These are phyloP conservation scores for Allium cepa DNA, from an alignment of 106 monocot species.

Conservation along the genomic window DNA sequence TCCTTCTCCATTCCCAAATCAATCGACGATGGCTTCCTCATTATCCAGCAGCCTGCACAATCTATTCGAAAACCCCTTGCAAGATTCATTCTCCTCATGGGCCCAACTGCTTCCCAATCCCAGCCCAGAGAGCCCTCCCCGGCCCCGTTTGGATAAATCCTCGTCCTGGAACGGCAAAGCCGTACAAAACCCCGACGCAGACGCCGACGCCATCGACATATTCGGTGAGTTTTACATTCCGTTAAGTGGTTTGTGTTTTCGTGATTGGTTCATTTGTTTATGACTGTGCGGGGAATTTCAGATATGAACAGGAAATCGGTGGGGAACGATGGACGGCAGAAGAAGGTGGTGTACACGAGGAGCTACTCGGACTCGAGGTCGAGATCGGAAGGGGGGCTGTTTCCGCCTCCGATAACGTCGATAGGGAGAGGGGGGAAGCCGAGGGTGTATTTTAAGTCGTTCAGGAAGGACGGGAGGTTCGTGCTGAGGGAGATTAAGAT, in stretches of 20 bases:
- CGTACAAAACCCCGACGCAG: background rate
- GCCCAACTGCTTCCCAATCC: slow-evolving; percentile 8
- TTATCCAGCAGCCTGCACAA: slow-evolving; percentile 3
- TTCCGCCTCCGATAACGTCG: slow-evolving; percentile 51
- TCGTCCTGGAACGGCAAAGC: slow-evolving; percentile 10
- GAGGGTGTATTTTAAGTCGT: slow-evolving; percentile 23
- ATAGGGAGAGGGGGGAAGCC: slow-evolving; percentile 39
- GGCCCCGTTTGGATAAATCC: background rate
- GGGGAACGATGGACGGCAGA: background rate
- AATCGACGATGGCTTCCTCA: too few species aligned
- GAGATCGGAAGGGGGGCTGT: background rate
- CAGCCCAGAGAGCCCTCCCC: background rate
- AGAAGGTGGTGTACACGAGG: slow-evolving; percentile 8
- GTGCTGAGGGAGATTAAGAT: slow-evolving; percentile 40
- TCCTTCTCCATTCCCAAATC: too few species aligned
- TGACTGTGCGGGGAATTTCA: background rate
- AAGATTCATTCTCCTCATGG: slow-evolving; percentile 17
- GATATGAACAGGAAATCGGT: background rate
- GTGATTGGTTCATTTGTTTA: background rate
- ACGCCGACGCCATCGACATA: slow-evolving; percentile 10
- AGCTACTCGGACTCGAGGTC: slow-evolving; percentile 13
- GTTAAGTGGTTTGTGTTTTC: slow-evolving; percentile 8
- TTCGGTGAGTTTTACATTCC: slow-evolving; percentile 26
- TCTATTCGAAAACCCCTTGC: slow-evolving; percentile 15
- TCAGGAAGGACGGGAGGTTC: background rate